phyloP scores from a whole-genome alignment of 805 yeast genomes.

The Hanseniaspora vineae region DNA sequence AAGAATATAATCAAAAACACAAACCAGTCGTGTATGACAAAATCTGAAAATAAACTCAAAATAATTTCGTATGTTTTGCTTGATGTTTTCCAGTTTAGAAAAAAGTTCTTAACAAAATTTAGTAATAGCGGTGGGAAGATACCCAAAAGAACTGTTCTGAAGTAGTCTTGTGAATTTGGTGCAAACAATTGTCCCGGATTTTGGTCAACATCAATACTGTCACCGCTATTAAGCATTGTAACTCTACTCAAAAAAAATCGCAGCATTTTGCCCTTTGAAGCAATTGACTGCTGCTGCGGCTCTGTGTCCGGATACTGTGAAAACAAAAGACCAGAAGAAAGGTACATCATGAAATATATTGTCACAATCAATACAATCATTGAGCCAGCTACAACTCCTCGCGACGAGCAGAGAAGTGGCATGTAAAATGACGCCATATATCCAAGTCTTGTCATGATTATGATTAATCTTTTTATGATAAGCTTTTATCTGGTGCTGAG shows the following conservation, averaged over 20 bases:
- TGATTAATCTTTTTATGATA: not conserved
- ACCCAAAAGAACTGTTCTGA: conserved; percentile 26
- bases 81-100: conserved; percentile 18
- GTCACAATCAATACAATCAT: conserved; percentile 6
- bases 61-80: conserved; percentile 11
- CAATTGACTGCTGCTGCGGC: too few relatives aligned
- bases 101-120: conserved; percentile 18
- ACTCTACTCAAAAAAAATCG: too few relatives aligned
- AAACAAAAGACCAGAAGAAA: conserved; percentile 13
- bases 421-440: conserved; percentile 22
- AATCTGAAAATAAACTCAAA: conserved; percentile 19
- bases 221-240: too few relatives aligned
- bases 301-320: conserved; percentile 12
- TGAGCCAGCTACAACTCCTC: conserved; percentile 13
- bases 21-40: conserved; percentile 24
- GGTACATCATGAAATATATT: conserved; percentile 12
- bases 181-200: conserved; percentile 13
- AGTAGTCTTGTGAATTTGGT: conserved; percentile 28
- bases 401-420: conserved; percentile 23
- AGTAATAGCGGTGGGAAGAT: conserved; percentile 24
- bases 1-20: conserved; percentile 24
- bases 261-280: too few relatives aligned
- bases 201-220: too few relatives aligned
- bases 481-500: not conserved
- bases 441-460: conserved; percentile 17